Percentiles rank a stretch among this genome's conserved stretches.
Evolutionary conservation across 805 yeast genomes (phyloP).

Genomic region (Candida maris): DNA sequence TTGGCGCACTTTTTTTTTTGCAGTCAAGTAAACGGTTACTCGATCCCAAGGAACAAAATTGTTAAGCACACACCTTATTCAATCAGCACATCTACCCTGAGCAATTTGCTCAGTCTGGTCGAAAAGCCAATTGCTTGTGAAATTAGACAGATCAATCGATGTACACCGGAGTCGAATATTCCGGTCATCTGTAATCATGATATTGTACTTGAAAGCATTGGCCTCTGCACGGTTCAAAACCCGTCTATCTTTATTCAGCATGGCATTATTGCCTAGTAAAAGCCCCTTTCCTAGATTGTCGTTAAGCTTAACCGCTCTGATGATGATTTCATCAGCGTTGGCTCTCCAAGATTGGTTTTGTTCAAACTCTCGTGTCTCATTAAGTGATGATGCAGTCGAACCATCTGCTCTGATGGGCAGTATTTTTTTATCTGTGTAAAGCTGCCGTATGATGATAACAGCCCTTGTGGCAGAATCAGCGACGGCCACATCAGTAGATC

Average conservation of each 20-base stretch:
- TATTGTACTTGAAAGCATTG: constrained; percentile 49
- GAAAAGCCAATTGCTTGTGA: constrained; percentile 61
- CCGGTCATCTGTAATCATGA: constrained; percentile 69
- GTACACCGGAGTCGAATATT: constrained; percentile 68
- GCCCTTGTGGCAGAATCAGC: constrained; percentile 81
- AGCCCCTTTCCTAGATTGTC: constrained; percentile 30
- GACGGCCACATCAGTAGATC: constrained; percentile 67
- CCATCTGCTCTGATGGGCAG: constrained; percentile 68
- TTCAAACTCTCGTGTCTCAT: constrained; percentile 72
- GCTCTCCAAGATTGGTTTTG: constrained; percentile 69
- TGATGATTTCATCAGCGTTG: constrained; percentile 66
- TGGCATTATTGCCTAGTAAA: constrained; percentile 23
- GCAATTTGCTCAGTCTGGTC: constrained; percentile 44
- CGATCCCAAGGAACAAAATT: too few species aligned
- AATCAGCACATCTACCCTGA: constrained; percentile 53
- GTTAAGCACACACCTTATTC: too few species aligned
- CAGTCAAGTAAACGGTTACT: too few species aligned
- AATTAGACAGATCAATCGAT: constrained; percentile 50
- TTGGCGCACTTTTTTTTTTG: too few species aligned
- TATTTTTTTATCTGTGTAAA: constrained; percentile 52
- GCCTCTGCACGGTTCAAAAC: constrained; percentile 34
- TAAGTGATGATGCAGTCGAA: constrained; percentile 59
- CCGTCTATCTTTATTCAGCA: constrained; percentile 25
- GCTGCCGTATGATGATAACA: constrained; percentile 67
- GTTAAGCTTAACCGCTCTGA: constrained; percentile 42